Percentiles rank a stretch among this genome's conserved stretches.
Evolutionary conservation across 2,329 filamentous ascomycete genomes (phyloP).

Genomic region (Seiridium cupressi): DNA sequence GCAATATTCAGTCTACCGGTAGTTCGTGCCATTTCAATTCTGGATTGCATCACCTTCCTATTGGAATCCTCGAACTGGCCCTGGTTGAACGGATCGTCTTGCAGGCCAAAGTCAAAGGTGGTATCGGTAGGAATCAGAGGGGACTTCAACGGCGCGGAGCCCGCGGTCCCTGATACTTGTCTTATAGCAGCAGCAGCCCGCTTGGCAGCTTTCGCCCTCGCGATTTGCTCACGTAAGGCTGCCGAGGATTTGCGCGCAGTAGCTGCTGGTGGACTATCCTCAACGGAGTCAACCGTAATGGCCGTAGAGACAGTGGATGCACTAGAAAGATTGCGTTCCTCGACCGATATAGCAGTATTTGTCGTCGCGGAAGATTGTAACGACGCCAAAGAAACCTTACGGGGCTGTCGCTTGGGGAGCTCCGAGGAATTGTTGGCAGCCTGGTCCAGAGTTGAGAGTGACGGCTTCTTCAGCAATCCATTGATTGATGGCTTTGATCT

Average conservation of each 20-base stretch:
- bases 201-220: conserved; percentile 83
- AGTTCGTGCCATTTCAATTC: conserved; percentile 69
- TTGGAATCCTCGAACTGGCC: conserved; percentile 53
- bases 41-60: conserved; percentile 68
- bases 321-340: conserved; percentile 32
- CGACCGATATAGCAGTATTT: conserved; percentile 27
- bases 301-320: conserved; percentile 36
- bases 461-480: conserved; percentile 55
- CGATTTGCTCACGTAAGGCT: conserved; percentile 85
- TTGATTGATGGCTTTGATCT: conserved; percentile 53
- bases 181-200: conserved; percentile 53
- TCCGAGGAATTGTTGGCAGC: conserved; percentile 16
- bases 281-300: conserved; percentile 32
- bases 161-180: conserved; percentile 25
- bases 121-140: conserved; percentile 46
- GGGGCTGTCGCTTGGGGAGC: conserved; percentile 26
- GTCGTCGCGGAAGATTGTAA: conserved; percentile 33
- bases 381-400: conserved; percentile 38
- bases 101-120: conserved; percentile 57
- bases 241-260: conserved; percentile 66
- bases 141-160: conserved; percentile 14
- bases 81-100: conserved; percentile 71
- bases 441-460: conserved; percentile 39
- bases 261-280: conserved; percentile 23
- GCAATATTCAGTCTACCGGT: conserved; percentile 87